phyloP scores from a whole-genome alignment of 805 yeast species.

The Kodamaea neixiangensis region DNA sequence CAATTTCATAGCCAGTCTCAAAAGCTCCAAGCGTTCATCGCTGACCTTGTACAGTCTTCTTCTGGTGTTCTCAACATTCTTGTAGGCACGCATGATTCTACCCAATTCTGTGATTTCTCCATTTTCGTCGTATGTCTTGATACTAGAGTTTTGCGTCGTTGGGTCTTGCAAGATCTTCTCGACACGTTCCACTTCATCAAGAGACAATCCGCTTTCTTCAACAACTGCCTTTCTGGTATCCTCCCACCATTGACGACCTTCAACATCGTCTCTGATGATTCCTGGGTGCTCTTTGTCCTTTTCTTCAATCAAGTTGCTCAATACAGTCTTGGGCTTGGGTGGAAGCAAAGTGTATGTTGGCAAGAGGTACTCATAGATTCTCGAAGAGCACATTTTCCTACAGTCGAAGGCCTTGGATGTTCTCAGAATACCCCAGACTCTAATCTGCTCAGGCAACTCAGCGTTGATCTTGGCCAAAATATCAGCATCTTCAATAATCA shows the following conservation, averaged over 20 bases:
- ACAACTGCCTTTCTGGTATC: constrained; percentile 42
- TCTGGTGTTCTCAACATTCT: constrained; percentile 62
- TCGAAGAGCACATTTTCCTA: constrained; percentile 92
- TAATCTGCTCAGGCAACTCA: constrained; percentile 77
- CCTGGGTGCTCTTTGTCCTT: constrained; percentile 60
- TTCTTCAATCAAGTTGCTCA: constrained; percentile 59
- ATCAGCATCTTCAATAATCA: constrained; percentile 81
- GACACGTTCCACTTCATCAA: constrained; percentile 24
- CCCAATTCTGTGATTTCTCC: constrained; percentile 41
- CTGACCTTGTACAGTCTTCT: constrained; percentile 73
- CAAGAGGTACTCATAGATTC: constrained; percentile 89
- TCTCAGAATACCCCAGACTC: constrained; percentile 91
- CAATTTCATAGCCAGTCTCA: constrained; percentile 67
- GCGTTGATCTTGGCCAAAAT: constrained; percentile 72
- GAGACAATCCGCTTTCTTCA: constrained; percentile 39
- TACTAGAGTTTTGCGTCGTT: constrained; percentile 19
- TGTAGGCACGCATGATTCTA: constrained; percentile 50
- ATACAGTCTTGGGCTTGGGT: constrained; percentile 75
- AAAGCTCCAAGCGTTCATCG: constrained; percentile 56
- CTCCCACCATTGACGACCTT: constrained; percentile 77
- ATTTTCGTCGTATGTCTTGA: constrained; percentile 33
- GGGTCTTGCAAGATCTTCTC: constrained; percentile 14
- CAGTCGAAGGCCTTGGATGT: constrained; percentile 92
- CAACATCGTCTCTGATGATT: constrained; percentile 59
- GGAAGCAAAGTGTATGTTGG: constrained; percentile 91